phyloP scores from a whole-genome alignment of 192 early-diverging fungal genomes.

The Backusella tarrabulga region DNA sequence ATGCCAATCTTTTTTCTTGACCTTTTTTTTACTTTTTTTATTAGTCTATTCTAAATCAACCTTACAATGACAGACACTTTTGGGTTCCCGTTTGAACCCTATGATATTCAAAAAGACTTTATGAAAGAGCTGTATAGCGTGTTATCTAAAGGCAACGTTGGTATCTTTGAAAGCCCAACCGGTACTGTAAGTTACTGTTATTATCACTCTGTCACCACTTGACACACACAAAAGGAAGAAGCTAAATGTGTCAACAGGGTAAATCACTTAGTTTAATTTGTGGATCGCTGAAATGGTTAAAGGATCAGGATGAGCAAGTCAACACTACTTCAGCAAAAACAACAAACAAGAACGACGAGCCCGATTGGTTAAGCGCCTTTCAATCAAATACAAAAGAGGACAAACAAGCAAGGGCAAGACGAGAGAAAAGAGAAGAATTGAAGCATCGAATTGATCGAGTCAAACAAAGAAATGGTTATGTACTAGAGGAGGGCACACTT shows the following conservation, averaged over 20 bases:
- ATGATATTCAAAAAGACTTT: conserved; percentile 73
- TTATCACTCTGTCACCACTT: background rate
- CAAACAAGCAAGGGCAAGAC: conserved; percentile 6
- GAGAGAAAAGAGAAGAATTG: conserved; percentile 20
- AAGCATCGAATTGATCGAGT: conserved; percentile 33
- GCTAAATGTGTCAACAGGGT: conserved; percentile 46
- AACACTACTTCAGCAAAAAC: background rate
- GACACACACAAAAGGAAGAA: background rate
- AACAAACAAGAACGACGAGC: conserved; percentile 17
- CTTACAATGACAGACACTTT: conserved; percentile 3
- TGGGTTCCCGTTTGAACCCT: conserved; percentile 71
- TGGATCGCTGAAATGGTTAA: conserved; percentile 81
- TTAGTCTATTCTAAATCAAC: background rate
- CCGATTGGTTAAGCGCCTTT: conserved; percentile 47
- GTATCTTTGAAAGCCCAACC: conserved; percentile 90
- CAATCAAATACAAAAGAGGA: conserved; percentile 12
- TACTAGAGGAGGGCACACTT: background rate
- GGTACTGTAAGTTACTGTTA: conserved; percentile 63
- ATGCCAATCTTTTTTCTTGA: background rate
- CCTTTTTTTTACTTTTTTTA: background rate
- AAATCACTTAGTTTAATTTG: conserved; percentile 89
- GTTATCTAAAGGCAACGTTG: conserved; percentile 66
- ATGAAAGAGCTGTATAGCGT: conserved; percentile 74
- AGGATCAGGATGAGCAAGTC: conserved; percentile 43
- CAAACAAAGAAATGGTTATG: background rate